A percentile compares a stretch with the other conserved stretches of the same genome.
These are phyloP conservation scores for Graphilbum sp. DNA, from an alignment of 2,329 filamentous ascomycete genomes.

Conservation along the genomic window DNA sequence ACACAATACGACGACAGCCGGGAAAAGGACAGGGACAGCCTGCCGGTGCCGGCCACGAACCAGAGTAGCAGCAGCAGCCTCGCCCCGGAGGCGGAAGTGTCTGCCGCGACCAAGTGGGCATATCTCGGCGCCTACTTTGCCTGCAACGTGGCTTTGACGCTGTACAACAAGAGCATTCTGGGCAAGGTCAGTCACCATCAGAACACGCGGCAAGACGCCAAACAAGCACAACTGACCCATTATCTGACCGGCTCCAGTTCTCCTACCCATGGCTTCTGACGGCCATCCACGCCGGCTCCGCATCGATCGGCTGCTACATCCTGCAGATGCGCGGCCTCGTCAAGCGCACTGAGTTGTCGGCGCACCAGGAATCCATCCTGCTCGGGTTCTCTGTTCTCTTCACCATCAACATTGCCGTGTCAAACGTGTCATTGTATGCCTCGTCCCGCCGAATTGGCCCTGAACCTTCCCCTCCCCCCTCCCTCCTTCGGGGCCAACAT, in stretches of 20 bases:
- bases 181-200: constrained; percentile 7
- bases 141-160: constrained; percentile 11
- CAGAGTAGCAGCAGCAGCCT: not conserved
- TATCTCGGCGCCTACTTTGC: constrained; percentile 13
- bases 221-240: too few species aligned
- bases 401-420: constrained; percentile 12
- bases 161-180: constrained; percentile 11
- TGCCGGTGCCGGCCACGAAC: not conserved
- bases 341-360: constrained; percentile 4
- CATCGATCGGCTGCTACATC: constrained; percentile 9
- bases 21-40: not conserved
- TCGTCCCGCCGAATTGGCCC: too few species aligned
- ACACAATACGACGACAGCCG: not conserved
- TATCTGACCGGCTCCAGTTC: too few species aligned
- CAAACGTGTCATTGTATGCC: constrained; percentile 9
- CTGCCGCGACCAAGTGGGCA: constrained; percentile 11
- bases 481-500: too few species aligned
- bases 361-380: constrained; percentile 7
- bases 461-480: too few species aligned
- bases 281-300: constrained; percentile 11
- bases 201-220: too few species aligned
- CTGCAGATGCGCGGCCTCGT: constrained; percentile 8
- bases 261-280: constrained; percentile 11
- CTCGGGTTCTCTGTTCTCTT: constrained; percentile 10
- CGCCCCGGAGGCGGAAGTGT: constrained; percentile 15